Evolutionary conservation across 2,329 filamentous ascomycete species (phyloP), one percentile per base, ranked within the genome.

Genomic region (Dothistroma pini): DNA sequence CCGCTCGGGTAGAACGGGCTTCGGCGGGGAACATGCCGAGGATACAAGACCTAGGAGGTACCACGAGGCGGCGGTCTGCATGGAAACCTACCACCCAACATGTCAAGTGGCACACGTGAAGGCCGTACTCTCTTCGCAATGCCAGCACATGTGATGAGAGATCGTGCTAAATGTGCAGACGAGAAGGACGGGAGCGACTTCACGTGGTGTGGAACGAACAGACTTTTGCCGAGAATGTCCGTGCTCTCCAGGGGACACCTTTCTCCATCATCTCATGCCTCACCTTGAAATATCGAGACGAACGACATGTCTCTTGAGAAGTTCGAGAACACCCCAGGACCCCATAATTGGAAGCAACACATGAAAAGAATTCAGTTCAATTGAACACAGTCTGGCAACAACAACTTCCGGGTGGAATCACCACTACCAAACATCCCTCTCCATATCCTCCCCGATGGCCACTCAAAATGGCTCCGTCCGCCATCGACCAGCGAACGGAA

Each of bases 401-500:
- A n/a, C 32, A 12, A 34, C 32, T 12, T 7, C 32, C 12, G 7
- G 32, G 32, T 7, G 12, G 14, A 38, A 11, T 38, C 16, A 44
- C 41, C 41, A 6, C 25, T 29, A 6, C 6, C 6, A 6, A 44
- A 38, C 41, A 19, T 5, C 41, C 41, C n/a, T n/a, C 41, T 14
- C 16, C 48, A 51, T 29, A 19, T 25, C 48, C 48, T 51, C 16
- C 57, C 41, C 25, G 7, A 68, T 68, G 66, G 49, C 54, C 41
- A 52, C 52, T 19, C 63, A 59, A 47, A 71, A 71, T 54, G 68
- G 66, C 54, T 63, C 64, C 54, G 44, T 70, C n/a, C 69, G 68
- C 53, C 62, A 69, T 31, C 66, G 68, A 41, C 59, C 66, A 22
- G 52, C 63, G 19, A 68, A 73, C 63, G 69, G 70, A 59, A 65